phyloP scores from a whole-genome alignment of 164 flowering plant genomes.

The Brasenia schreberi region DNA sequence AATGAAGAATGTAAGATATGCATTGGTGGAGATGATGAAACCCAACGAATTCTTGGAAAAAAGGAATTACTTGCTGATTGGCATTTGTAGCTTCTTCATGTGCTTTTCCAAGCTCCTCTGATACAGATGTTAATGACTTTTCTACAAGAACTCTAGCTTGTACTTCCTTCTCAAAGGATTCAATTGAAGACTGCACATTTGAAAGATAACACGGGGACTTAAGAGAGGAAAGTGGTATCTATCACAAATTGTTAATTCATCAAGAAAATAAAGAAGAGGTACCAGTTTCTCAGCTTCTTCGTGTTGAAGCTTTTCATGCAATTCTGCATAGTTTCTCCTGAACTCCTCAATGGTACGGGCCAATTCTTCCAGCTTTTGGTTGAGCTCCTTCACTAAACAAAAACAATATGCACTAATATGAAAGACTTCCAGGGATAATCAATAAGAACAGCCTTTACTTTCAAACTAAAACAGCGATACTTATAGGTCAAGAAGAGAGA shows the following conservation, averaged over 20 bases:
- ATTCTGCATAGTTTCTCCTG: constrained; percentile 22
- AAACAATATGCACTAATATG: neutral
- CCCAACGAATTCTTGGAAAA: neutral
- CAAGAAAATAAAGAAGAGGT: constrained; percentile 5
- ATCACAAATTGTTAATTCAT: neutral
- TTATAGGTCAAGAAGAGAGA: too few relatives aligned
- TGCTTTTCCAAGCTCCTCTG: constrained; percentile 38
- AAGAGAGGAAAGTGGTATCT: neutral
- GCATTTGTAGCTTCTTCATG: constrained; percentile 36
- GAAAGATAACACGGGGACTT: neutral
- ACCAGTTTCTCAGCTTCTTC: constrained; percentile 67
- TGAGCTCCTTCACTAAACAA: constrained; percentile 30
- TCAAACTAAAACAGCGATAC: neutral
- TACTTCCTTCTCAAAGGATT: constrained; percentile 27
- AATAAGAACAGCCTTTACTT: neutral
- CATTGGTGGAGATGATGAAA: neutral
- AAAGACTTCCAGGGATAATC: neutral
- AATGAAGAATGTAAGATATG: neutral
- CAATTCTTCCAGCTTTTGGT: constrained; percentile 52
- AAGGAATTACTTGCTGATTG: constrained; percentile 45
- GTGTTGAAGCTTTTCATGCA: constrained; percentile 35
- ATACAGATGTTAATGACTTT: constrained; percentile 22
- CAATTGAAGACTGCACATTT: constrained; percentile 33
- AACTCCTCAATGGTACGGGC: constrained; percentile 34
- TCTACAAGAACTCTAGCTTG: constrained; percentile 48